Base-by-base conservation (phyloP, 1,139 yeast species). In the Kurtzmaniella quercitrusa region DNA sequence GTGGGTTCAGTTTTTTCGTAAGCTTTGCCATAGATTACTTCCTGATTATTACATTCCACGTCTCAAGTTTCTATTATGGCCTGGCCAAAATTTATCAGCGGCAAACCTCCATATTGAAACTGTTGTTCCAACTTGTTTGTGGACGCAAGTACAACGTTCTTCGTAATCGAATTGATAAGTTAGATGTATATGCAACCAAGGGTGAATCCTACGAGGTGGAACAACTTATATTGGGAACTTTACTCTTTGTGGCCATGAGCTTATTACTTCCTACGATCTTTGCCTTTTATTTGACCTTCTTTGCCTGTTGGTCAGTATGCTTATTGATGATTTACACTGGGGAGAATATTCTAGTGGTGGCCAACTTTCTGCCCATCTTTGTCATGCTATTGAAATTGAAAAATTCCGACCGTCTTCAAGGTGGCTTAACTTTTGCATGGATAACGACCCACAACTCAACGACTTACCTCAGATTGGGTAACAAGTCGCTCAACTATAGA, bases 121-220 rank as follows among this genome's bases (percentile, higher is more conserved):
- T 97, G 11, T 70, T 94, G 44, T 87, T 88, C 61, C 87, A 90
- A 54, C 68, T 94, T 37, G 91, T 94, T 55, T 77, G 95, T 47
- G 99, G 99, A 1, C 87, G 86, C 60, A 90, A 91, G 63, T 84
- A 81, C 51, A 94, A 94, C 57, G 80, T 85, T 1, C 67, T 94
- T 53, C 76, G 98, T 51, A 75, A 86, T 46, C 81, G 98, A 68
- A 82, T 90, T 37, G 99, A 94, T 60, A 66, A 60, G 46, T 55
- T 73, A 38, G 70, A 71, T 48, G 66, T 62, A 47, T 66, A 68
- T 42, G 80, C 86, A n/a, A 80, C 83, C 51, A 58, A 61, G 24
- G 53, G 54, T 3, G 57, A 58, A 10, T 75, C 78, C 52, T 91
- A 87, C 59, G 93, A 87, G 47, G 68, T 91, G 33, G 97, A 93